Evolutionary conservation across 345 rosid species (phyloP), one percentile per base, ranked within the genome.

Genomic region (Ricinus communis): DNA sequence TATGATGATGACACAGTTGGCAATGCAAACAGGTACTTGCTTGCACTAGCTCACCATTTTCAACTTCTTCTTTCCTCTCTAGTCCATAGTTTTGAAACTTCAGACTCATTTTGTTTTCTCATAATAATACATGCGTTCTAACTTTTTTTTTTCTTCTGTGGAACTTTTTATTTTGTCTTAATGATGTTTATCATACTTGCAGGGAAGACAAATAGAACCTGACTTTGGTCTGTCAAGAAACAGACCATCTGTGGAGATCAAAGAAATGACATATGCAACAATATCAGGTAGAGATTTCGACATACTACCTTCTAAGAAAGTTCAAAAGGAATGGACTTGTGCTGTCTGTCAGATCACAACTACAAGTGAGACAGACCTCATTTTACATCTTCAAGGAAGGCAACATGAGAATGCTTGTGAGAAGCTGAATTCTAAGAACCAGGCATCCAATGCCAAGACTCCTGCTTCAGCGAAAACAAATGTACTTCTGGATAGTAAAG

Each of bases 251-350:
- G 19, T 3, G 16, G 74, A 57, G 46, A 54, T 53, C 22, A 49
- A 69, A 28, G 71, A 65, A 56, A 62, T 47, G 0, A 15, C 24
- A 4, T 49, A 33, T 19, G 16, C 43, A 47, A 12, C 12, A 4
- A 50, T 15, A 33, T 19, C 28, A 9, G 28, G 67, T 51, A 38
- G 55, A 7, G 66, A 46, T 38, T 27, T 61, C 5, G 70, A 55
- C 47, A 46, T 64, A 28, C 24, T 57, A 16, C 41, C 60, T 14
- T 54, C 56, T 13, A 46, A 59, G 70, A 54, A 68, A 52, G 66
- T 40, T 45, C 68, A 71, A 58, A 76, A 74, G 66, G 73, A 65
- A 50, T 79, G 81, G 83, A 74, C 75, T 18, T 79, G 81, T 59
- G 66, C 73, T 22, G 0, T 71, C 70, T 76, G 83, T 68, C 79